Conservation (phyloP, 495 filamentous ascomycete species). For the Apiosordaria backusii region DNA sequence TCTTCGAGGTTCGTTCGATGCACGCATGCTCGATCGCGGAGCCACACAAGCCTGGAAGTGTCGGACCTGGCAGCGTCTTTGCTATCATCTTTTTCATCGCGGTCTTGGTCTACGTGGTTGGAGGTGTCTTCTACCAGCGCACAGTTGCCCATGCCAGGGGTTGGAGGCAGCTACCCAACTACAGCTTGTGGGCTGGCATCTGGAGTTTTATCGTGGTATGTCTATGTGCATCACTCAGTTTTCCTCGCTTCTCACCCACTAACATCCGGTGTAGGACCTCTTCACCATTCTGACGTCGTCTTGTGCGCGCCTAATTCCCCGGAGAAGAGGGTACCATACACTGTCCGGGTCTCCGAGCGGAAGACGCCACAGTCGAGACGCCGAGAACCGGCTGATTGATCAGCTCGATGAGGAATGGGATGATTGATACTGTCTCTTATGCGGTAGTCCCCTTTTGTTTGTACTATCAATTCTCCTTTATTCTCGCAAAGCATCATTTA, state of each 20-base stretch:
- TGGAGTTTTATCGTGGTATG: constrained; percentile 75
- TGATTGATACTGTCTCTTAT: constrained; percentile 36
- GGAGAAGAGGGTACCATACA: constrained; percentile 60
- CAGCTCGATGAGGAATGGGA: constrained; percentile 92
- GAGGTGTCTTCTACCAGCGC: constrained; percentile 92
- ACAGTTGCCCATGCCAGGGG: constrained; percentile 93
- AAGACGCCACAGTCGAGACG: constrained; percentile 58
- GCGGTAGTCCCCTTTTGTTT: background rate
- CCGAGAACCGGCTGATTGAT: constrained; percentile 92
- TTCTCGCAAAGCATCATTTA: background rate
- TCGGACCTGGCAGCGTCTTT: constrained; percentile 86
- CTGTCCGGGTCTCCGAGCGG: constrained; percentile 47
- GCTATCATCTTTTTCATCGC: constrained; percentile 86
- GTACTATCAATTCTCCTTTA: background rate
- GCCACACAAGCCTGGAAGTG: constrained; percentile 59
- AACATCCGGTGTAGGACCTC: constrained; percentile 60
- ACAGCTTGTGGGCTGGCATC: constrained; percentile 86
- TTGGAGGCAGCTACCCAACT: constrained; percentile 95
- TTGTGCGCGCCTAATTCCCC: constrained; percentile 62
- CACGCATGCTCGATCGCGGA: constrained; percentile 69
- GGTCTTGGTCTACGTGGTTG: constrained; percentile 81
- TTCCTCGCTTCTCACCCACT: background rate
- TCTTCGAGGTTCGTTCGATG: constrained; percentile 88
- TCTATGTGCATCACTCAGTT: constrained; percentile 28
- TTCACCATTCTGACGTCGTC: constrained; percentile 76